Evolutionary conservation across 495 filamentous ascomycete species (phyloP), one percentile per base, ranked within the genome.

Genomic region (Neurospora sp.): DNA sequence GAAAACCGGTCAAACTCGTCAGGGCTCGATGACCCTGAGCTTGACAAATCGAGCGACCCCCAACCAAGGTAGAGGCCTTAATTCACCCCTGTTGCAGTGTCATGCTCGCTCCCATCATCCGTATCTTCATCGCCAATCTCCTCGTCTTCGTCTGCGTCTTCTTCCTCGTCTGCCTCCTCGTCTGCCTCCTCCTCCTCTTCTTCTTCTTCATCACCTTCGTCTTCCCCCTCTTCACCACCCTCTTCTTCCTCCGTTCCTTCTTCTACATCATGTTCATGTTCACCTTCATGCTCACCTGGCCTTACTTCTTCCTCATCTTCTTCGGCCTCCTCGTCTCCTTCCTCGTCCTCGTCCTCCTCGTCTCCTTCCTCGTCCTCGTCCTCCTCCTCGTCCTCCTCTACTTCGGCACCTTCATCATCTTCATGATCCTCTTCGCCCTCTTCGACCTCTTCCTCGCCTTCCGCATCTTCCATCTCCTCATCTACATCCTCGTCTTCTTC

Each of bases 361-460:
- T n/a, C n/a, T 35, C 4, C 35, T 35, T 35, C 42, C 8, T 18
- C 41, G 31, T 61, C 27, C 2, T 6, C 48, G 5, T 65, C 38
- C 3, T 73, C 73, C 2, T 27, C 69, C 8, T 73, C 71, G 9
- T 72, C 72, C 31, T 72, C 69, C 18, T 71, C 74, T 4, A 69
- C 44, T 12, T 72, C 70, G 12, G 9, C 71, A 39, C 14, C 53
- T 22, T 22, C 61, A 73, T 45, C 73, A 1, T 69, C 69, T 7
- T 10, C 27, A 38, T 12, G 45, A 40, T 61, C 72, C 22, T 71
- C 69, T 8, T 69, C 72, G 6, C 70, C 70, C 48, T 44, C 53
- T 37, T 72, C 72, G 3, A 76, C 80, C 4, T 78, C 72, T 70
- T 74, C 69, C 68, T 71, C 71, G 18, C 75, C 75, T 70, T 75